phyloP scores from a whole-genome alignment of 441 rosid genomes.

The Isatis lusitanica region DNA sequence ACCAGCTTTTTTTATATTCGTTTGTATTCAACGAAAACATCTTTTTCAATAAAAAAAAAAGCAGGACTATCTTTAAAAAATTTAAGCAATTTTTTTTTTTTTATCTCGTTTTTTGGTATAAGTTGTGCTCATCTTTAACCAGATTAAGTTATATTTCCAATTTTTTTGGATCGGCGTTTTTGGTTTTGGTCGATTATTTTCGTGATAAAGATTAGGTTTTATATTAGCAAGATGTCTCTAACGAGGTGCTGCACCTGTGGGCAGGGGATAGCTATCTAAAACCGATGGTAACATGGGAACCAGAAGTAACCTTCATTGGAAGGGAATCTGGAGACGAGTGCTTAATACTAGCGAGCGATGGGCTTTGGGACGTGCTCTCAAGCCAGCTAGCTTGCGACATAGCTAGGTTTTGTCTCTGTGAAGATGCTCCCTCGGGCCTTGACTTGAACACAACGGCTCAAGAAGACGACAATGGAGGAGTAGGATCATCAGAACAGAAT shows the following conservation, averaged over 20 bases:
- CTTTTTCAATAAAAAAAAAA: no score
- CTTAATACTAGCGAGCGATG: slow-evolving; percentile 79
- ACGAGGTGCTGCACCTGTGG: not conserved
- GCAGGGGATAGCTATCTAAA: slow-evolving; percentile 80
- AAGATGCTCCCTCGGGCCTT: slow-evolving; percentile 14
- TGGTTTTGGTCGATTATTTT: no score
- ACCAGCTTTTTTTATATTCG: no score
- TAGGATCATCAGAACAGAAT: slow-evolving; percentile 27
- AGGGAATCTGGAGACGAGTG: slow-evolving; percentile 76
- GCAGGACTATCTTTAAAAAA: no score
- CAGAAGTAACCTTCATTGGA: slow-evolving; percentile 64
- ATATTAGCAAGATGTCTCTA: not conserved
- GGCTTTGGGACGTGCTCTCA: slow-evolving; percentile 82
- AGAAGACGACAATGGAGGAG: slow-evolving; percentile 23
- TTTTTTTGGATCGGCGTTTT: no score
- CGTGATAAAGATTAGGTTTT: not conserved
- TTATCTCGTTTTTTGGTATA: no score
- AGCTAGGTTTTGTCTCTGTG: slow-evolving; percentile 54
- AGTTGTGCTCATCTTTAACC: no score
- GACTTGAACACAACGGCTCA: slow-evolving; percentile 34
- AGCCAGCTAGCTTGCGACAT: slow-evolving; percentile 80
- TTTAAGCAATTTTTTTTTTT: no score
- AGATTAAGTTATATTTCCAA: no score
- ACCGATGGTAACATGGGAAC: slow-evolving; percentile 78
- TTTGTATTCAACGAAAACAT: no score